Conservation (phyloP, 139 green algal species). For the Chlamydomonas sp. region DNA sequence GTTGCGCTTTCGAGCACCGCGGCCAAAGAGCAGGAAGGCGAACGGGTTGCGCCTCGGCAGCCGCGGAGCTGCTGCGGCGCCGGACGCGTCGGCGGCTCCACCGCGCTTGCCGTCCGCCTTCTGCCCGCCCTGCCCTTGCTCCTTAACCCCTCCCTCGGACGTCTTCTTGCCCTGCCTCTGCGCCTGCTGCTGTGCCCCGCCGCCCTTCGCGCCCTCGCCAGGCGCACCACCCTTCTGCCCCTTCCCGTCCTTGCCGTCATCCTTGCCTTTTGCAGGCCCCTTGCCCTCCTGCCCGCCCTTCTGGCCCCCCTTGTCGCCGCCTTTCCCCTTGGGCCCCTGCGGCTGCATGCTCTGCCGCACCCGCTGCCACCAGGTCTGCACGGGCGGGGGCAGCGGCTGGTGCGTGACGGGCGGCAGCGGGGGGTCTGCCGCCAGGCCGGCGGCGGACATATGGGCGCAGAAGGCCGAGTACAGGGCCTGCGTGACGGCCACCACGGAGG, state of each 20-base stretch:
- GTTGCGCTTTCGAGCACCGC: neutral
- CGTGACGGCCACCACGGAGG: constrained; percentile 3
- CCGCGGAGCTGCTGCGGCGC: neutral
- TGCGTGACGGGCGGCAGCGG: too few relatives aligned
- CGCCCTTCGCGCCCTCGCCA: too few relatives aligned
- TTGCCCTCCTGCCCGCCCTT: too few relatives aligned
- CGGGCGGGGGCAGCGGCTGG: neutral
- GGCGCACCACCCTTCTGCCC: too few relatives aligned
- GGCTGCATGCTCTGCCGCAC: too few relatives aligned
- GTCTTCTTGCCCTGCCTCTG: too few relatives aligned
- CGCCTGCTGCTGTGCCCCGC: too few relatives aligned
- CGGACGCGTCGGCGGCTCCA: neutral
- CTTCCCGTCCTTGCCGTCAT: too few relatives aligned
- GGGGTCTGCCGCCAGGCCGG: neutral
- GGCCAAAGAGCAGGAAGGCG: constrained; percentile 31
- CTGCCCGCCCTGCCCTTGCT: neutral
- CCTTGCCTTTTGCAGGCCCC: too few relatives aligned
- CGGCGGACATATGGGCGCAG: constrained; percentile 25
- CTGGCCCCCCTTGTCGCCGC: too few relatives aligned
- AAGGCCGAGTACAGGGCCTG: constrained; percentile 24
- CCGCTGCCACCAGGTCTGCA: neutral
- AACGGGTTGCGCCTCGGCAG: constrained; percentile 22
- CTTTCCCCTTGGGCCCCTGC: too few relatives aligned
- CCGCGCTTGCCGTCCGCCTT: neutral
- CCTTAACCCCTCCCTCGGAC: neutral